Evolutionary conservation across 108 stramenopile genomes (phyloP).

Genomic region (Seminavis robusta): DNA sequence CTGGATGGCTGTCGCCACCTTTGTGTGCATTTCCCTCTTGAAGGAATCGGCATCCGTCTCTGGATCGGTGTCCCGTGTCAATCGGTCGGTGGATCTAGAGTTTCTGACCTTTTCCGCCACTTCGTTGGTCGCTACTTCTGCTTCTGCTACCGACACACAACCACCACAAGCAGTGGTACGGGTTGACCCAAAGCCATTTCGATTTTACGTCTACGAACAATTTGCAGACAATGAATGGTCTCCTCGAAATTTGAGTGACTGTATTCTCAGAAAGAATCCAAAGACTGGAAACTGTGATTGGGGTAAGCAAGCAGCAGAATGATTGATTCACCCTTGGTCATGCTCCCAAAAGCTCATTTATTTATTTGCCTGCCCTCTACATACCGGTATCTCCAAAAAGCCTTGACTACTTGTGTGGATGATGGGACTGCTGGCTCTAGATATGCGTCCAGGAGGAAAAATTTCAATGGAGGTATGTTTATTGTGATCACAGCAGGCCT

Average conservation of each 20-base stretch:
- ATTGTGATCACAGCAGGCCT: too few relatives aligned
- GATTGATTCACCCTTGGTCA: not conserved
- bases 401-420: not conserved
- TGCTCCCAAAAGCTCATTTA: constrained; percentile 6
- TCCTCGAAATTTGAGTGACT: not conserved
- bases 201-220: constrained; percentile 6
- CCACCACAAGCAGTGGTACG: too few relatives aligned
- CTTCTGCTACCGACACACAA: too few relatives aligned
- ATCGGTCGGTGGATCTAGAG: too few relatives aligned
- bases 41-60: too few relatives aligned
- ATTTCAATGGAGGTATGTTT: constrained; percentile 3
- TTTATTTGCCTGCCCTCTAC: not conserved
- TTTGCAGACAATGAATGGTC: constrained; percentile 1
- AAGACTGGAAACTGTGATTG: constrained; percentile 6
- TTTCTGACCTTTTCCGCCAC: too few relatives aligned
- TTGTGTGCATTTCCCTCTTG: too few relatives aligned
- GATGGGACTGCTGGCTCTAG: constrained; percentile 6
- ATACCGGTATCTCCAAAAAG: not conserved
- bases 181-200: not conserved
- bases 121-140: too few relatives aligned
- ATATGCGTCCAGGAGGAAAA: constrained; percentile 5
- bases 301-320: not conserved
- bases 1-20: too few relatives aligned
- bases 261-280: not conserved
- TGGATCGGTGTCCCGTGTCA: too few relatives aligned